A percentile compares a stretch with the other conserved stretches of the same genome.
phyloP scores from a whole-genome alignment of 441 rosid genomes.

The Bocquillonia castaneifolia region DNA sequence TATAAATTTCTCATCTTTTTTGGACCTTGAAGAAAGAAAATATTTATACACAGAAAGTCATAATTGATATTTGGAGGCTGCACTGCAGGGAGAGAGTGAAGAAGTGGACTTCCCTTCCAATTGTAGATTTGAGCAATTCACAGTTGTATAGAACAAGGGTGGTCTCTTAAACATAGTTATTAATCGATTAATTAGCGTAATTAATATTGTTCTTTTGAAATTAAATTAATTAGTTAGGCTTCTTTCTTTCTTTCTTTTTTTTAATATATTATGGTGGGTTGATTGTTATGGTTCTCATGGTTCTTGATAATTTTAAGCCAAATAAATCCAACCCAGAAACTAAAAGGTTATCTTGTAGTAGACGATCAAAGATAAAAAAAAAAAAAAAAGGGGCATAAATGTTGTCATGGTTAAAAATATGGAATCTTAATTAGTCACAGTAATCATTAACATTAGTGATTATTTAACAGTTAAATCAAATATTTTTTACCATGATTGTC shows the following conservation, averaged over 20 bases:
- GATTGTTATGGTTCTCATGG: not conserved
- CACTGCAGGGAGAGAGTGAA: slow-evolving; percentile 6
- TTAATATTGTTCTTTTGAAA: slow-evolving; percentile 27
- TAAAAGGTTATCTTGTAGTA: too few species aligned
- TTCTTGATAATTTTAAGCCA: not conserved
- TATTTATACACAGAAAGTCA: slow-evolving; percentile 10
- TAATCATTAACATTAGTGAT: not conserved
- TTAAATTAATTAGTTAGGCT: slow-evolving; percentile 14
- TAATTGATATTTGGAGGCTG: not conserved
- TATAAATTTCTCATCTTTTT: slow-evolving; percentile 5
- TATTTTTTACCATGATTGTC: not conserved
- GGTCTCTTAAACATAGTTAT: slow-evolving; percentile 18
- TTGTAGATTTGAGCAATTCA: slow-evolving; percentile 29
- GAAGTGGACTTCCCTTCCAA: slow-evolving; percentile 11
- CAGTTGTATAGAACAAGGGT: slow-evolving; percentile 26
- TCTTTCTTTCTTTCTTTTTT: too few species aligned
- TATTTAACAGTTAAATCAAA: not conserved
- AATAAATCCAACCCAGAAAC: slow-evolving; percentile 8
- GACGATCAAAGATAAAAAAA: too few species aligned
- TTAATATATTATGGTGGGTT: slow-evolving; percentile 6
- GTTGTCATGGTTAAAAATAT: too few species aligned
- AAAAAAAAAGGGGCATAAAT: too few species aligned
- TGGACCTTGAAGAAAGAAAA: slow-evolving; percentile 8
- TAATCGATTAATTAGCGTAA: slow-evolving; percentile 12
- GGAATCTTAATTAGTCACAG: not conserved